Evolutionary conservation across 1,284 basidiomycete genomes (phyloP), one percentile per base, ranked within the genome.

Genomic region (Papiliotrema laurentii): DNA sequence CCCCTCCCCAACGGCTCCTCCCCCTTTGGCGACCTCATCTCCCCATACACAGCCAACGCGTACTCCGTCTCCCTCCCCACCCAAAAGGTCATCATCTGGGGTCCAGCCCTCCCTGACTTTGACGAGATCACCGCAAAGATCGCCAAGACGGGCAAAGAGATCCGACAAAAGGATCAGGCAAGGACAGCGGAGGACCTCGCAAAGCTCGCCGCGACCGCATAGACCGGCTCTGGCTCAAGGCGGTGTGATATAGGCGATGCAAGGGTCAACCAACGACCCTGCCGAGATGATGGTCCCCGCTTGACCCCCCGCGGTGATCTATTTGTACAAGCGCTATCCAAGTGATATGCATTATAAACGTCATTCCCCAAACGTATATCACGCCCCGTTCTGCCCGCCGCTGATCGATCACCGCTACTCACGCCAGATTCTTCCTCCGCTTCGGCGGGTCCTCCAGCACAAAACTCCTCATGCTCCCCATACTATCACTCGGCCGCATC

Each of bases 141-240:
- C 49, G 60, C 59, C 18, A 74, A 74, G 66, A 74, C 72, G 2
- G 72, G 72, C 31, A 74, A 74, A 55, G 56, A 64, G 59, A 68
- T 72, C 26, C 48, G 58, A 16, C 22, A 36, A 19, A 59, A 66
- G 51, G 59, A 62, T 47, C 49, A 52, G 4, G 48, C 63, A 7
- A 40, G 49, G 13, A 59, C 61, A 26, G 42, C 33, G 26, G 39
- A 33, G 13, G 47, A 51, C 22, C 25, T 64, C 22, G 58, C 60
- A 18, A 45, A 35, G 11, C 54, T 62, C n/a, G 51, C 49, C 28
- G 53, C 52, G 16, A 16, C 14, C 5, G 43, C 31, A 43, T 28
- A 43, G 21, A 26, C 5, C 39, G 13, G 30, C 10, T 33, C 30
- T 9, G 9, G 10, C 9, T 33, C 9, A 51, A 49, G 43, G 37